phyloP scores from a whole-genome alignment of 2,329 filamentous ascomycete species.

The Pseudogymnoascus sp. region DNA sequence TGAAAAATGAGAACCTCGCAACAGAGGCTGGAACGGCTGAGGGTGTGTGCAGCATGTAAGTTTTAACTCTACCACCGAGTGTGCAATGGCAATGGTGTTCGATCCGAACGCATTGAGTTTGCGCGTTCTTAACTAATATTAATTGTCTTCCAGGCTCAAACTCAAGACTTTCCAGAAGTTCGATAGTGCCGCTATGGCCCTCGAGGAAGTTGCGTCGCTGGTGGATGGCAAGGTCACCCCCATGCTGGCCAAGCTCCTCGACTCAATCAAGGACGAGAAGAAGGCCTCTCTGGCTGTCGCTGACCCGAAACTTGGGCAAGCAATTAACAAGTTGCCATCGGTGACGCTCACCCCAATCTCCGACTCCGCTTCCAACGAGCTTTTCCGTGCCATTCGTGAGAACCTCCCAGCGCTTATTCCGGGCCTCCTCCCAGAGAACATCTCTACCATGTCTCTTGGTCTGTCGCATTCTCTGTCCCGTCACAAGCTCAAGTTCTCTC shows the following conservation, averaged over 20 bases:
- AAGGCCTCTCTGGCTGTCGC: slow-evolving; percentile 91
- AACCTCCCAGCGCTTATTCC: slow-evolving; percentile 86
- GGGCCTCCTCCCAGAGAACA: slow-evolving; percentile 73
- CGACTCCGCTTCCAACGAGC: slow-evolving; percentile 74
- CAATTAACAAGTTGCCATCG: slow-evolving; percentile 85
- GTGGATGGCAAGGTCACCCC: slow-evolving; percentile 93
- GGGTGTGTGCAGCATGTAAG: slow-evolving; percentile 78
- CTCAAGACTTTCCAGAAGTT: slow-evolving; percentile 97
- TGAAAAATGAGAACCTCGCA: slow-evolving; percentile 76
- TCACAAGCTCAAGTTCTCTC: slow-evolving; percentile 97
- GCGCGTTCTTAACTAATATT: not conserved
- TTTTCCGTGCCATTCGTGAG: slow-evolving; percentile 90
- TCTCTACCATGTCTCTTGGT: slow-evolving; percentile 92
- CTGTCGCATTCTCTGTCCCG: slow-evolving; percentile 93
- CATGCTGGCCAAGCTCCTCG: slow-evolving; percentile 72
- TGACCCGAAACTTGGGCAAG: slow-evolving; percentile 83
- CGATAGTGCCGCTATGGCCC: slow-evolving; percentile 80
- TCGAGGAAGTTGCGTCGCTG: slow-evolving; percentile 82
- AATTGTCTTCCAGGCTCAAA: slow-evolving; percentile 57
- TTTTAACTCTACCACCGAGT: slow-evolving; percentile 27
- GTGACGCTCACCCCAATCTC: slow-evolving; percentile 79
- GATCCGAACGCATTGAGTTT: not conserved
- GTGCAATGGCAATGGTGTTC: slow-evolving; percentile 5
- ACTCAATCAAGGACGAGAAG: slow-evolving; percentile 93
- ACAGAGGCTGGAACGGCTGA: slow-evolving; percentile 72